Evolutionary conservation across 2,329 filamentous ascomycete genomes (phyloP).

Genomic region (Parafenestella ontariensis): DNA sequence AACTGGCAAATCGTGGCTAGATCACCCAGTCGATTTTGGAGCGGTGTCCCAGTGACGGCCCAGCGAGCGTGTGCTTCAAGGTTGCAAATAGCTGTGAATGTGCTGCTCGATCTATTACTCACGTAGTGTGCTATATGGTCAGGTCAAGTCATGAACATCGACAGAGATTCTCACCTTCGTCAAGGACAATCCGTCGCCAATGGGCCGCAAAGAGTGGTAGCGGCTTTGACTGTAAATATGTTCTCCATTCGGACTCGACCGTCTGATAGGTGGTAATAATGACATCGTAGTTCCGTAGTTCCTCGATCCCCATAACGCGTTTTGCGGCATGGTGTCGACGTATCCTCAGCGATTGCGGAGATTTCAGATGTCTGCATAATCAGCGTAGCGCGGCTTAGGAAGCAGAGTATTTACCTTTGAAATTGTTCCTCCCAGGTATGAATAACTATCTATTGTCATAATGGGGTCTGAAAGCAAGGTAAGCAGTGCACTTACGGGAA

Average conservation of each 20-base stretch:
- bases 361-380: neutral
- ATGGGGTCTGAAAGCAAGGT: neutral
- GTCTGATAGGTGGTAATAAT: conserved; percentile 13
- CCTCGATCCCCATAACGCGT: neutral
- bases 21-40: conserved; percentile 21
- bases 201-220: conserved; percentile 21
- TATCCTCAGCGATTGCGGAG: neutral
- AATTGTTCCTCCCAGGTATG: neutral
- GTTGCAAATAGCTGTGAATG: conserved; percentile 47
- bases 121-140: neutral
- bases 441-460: neutral
- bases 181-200: conserved; percentile 52
- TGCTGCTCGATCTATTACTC: conserved; percentile 1
- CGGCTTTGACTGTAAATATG: neutral
- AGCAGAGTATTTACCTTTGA: neutral
- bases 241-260: conserved; percentile 6
- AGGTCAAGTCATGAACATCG: conserved; percentile 14
- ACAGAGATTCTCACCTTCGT: conserved; percentile 15
- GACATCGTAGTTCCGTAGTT: neutral
- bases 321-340: conserved; percentile 2
- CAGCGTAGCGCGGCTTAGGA: neutral
- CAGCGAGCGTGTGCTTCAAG: conserved; percentile 55
- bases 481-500: neutral
- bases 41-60: conserved; percentile 59
- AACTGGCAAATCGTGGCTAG: conserved; percentile 12